These are phyloP conservation scores for Rhodomyrtus psidioides DNA, from an alignment of 441 rosid genomes.

Conservation along the genomic window DNA sequence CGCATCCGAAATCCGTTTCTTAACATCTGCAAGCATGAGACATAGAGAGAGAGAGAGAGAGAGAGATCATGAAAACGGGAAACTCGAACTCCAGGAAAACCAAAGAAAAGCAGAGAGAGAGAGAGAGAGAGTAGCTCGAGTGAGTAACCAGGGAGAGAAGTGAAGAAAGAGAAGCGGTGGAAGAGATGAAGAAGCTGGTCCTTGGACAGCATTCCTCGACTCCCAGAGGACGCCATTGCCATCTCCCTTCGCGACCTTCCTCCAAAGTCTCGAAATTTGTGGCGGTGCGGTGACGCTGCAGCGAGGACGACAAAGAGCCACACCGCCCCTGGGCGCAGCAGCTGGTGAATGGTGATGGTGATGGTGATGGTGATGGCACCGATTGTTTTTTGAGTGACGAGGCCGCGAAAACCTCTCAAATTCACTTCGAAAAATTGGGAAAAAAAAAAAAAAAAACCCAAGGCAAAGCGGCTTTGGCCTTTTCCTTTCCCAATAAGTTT, in stretches of 20 bases:
- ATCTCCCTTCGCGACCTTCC: background rate
- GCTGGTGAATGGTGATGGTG: background rate
- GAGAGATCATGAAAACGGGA: background rate
- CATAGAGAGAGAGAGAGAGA: background rate
- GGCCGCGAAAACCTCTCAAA: background rate
- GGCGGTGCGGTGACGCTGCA: background rate
- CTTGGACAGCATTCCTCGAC: slow-evolving; percentile 38
- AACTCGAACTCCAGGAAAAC: background rate
- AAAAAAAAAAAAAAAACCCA: background rate
- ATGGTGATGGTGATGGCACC: background rate
- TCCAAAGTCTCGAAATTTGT: background rate
- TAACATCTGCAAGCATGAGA: slow-evolving; percentile 39
- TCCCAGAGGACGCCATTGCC: background rate
- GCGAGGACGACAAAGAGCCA: background rate
- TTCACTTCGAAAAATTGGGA: background rate
- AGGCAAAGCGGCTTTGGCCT: background rate
- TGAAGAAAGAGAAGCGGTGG: slow-evolving; percentile 51
- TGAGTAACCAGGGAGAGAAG: slow-evolving; percentile 52
- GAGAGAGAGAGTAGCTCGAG: background rate
- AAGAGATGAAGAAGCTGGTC: slow-evolving; percentile 63
- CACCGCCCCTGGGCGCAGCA: background rate
- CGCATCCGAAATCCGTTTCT: slow-evolving; percentile 75
- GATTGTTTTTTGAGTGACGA: background rate
- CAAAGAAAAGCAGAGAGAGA: background rate
- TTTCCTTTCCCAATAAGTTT: background rate